Evolutionary conservation across 2,329 filamentous ascomycete genomes (phyloP).

Genomic region (Aspergillus fischeri): DNA sequence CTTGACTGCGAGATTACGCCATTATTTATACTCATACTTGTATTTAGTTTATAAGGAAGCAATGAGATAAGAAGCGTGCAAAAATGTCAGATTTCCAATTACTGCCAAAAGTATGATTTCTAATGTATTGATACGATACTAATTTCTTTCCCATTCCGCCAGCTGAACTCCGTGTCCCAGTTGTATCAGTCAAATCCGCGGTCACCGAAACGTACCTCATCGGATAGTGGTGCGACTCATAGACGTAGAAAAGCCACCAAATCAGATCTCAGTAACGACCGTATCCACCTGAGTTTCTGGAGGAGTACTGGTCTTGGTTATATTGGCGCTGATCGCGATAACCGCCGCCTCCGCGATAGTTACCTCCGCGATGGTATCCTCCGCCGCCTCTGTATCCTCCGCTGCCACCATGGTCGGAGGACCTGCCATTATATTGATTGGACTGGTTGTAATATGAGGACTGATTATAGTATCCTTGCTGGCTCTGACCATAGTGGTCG

Average conservation of each 20-base stretch:
- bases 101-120: neutral
- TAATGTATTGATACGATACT: neutral
- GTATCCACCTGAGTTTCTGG: constrained; percentile 35
- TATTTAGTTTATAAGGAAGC: neutral
- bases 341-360: constrained; percentile 20
- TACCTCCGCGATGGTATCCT: constrained; percentile 19
- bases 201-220: neutral
- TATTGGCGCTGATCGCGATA: constrained; percentile 19
- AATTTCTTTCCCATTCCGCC: neutral
- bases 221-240: neutral
- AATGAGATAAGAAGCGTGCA: neutral
- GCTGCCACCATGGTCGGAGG: constrained; percentile 21
- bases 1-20: neutral
- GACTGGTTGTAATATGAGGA: constrained; percentile 20
- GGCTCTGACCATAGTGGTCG: constrained; percentile 24
- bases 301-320: constrained; percentile 28
- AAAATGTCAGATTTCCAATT: neutral
- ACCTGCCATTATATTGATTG: constrained; percentile 22
- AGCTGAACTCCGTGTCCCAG: neutral
- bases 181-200: neutral
- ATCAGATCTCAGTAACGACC: constrained; percentile 30
- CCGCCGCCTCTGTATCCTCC: constrained; percentile 23
- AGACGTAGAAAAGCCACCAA: constrained; percentile 1
- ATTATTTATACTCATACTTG: neutral
- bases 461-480: constrained; percentile 18